phyloP scores from a whole-genome alignment of 2,329 filamentous ascomycete species.

The Penicillium hordei region DNA sequence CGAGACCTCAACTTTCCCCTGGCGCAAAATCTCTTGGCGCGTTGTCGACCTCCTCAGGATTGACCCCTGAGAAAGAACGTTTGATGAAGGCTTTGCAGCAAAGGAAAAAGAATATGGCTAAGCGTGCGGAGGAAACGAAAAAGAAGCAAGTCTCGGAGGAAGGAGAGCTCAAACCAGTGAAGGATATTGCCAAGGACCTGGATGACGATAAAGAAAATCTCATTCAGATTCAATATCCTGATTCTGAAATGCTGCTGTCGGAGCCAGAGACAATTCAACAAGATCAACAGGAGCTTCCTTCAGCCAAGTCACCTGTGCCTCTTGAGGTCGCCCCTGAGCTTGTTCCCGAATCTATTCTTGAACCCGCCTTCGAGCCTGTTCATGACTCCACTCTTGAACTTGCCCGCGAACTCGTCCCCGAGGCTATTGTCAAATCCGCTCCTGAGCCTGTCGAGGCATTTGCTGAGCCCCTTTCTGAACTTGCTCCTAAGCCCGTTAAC shows the following conservation, averaged over 20 bases:
- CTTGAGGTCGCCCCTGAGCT: slow-evolving; percentile 4
- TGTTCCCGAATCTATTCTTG: slow-evolving; percentile 12
- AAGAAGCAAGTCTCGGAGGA: slow-evolving; percentile 21
- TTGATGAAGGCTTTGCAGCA: slow-evolving; percentile 93
- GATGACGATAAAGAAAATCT: slow-evolving; percentile 28
- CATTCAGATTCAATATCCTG: slow-evolving; percentile 23
- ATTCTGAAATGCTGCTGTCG: slow-evolving; percentile 4
- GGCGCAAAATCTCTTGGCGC: slow-evolving; percentile 48
- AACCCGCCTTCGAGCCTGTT: background rate
- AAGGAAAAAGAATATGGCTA: slow-evolving; percentile 72
- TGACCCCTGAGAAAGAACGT: slow-evolving; percentile 85
- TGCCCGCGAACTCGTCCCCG: slow-evolving; percentile 10
- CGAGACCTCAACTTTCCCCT: slow-evolving; percentile 38
- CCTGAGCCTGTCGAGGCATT: slow-evolving; percentile 1
- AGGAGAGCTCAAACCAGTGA: slow-evolving; percentile 12
- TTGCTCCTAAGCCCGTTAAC: slow-evolving; percentile 1
- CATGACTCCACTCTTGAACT: background rate
- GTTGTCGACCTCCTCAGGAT: slow-evolving; percentile 49
- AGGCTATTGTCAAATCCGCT: slow-evolving; percentile 3
- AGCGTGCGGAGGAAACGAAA: slow-evolving; percentile 34
- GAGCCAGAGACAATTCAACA: slow-evolving; percentile 14
- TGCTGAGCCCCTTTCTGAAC: slow-evolving; percentile 9
- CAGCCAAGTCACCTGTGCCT: background rate
- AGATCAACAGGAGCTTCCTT: slow-evolving; percentile 3
- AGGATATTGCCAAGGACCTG: slow-evolving; percentile 22